Conservation (phyloP, 768 basidiomycete species). For the Guyanaporus albipodus region DNA sequence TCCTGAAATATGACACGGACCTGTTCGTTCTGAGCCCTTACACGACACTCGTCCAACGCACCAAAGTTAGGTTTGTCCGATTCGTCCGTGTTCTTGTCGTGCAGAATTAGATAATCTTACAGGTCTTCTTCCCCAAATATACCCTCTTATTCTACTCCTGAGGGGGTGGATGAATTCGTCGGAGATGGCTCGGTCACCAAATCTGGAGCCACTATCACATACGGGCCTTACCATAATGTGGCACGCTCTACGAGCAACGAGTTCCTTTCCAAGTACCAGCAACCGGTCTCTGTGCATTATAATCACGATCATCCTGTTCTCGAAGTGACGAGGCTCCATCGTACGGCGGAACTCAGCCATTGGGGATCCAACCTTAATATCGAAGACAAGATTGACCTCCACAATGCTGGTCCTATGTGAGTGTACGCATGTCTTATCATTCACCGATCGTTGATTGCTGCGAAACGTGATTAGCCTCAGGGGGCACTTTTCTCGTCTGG, state of each 20-base stretch:
- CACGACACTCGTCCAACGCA: slow-evolving; percentile 72
- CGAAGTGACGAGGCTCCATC: slow-evolving; percentile 66
- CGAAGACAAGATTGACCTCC: slow-evolving; percentile 80
- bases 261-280: slow-evolving; percentile 61
- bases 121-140: slow-evolving; percentile 74
- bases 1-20: slow-evolving; percentile 70
- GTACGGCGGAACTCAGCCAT: slow-evolving; percentile 88
- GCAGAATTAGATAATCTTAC: slow-evolving; percentile 4
- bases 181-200: slow-evolving; percentile 61
- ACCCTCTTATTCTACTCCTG: slow-evolving; percentile 66
- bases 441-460: not conserved
- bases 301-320: slow-evolving; percentile 77
- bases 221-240: slow-evolving; percentile 82
- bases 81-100: not conserved
- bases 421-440: slow-evolving; percentile 29
- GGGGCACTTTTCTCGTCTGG: slow-evolving; percentile 91
- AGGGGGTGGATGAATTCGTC: slow-evolving; percentile 55
- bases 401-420: slow-evolving; percentile 87
- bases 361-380: slow-evolving; percentile 96
- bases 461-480: slow-evolving; percentile 60
- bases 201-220: slow-evolving; percentile 77
- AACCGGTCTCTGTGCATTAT: slow-evolving; percentile 73
- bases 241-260: slow-evolving; percentile 54
- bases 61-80: slow-evolving; percentile 73
- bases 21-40: slow-evolving; percentile 86